These are phyloP conservation scores for Knufia fluminis DNA, from an alignment of 2,329 filamentous ascomycete genomes.

Conservation along the genomic window DNA sequence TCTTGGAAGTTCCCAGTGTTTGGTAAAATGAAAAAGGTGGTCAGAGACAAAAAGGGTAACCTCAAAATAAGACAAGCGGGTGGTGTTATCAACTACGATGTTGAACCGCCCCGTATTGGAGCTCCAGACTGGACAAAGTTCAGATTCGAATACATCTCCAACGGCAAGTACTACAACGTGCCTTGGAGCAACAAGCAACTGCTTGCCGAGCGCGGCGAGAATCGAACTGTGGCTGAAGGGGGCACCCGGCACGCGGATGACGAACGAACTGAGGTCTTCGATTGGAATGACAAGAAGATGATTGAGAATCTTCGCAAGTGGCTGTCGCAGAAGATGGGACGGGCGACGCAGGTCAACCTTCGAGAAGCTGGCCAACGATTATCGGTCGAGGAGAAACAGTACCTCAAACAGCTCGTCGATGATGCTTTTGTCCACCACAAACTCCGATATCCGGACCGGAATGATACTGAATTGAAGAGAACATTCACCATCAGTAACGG, in stretches of 20 bases:
- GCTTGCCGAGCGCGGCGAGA: not conserved
- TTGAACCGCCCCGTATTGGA: not conserved
- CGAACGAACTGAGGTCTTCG: not conserved
- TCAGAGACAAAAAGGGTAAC: not conserved
- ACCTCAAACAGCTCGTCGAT: not conserved
- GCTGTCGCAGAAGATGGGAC: constrained; percentile 10
- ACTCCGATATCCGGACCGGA: not conserved
- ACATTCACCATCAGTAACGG: not conserved
- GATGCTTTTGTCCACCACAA: not conserved
- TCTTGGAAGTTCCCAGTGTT: not conserved
- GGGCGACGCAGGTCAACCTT: not conserved
- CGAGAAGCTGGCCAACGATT: constrained; percentile 2
- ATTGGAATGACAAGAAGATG: constrained; percentile 9
- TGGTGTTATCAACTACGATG: constrained; percentile 3
- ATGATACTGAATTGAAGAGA: too few relatives aligned
- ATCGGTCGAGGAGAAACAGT: not conserved
- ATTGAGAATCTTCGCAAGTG: constrained; percentile 11
- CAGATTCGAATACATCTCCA: not conserved
- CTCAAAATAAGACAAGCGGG: not conserved
- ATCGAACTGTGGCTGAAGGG: not conserved
- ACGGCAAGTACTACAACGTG: not conserved
- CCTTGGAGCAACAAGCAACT: not conserved
- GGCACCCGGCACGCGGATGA: not conserved
- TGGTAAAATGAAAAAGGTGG: not conserved
- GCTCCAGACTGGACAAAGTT: constrained; percentile 5